Conservation (phyloP, 768 basidiomycete genomes). For the Suillus sp. region DNA sequence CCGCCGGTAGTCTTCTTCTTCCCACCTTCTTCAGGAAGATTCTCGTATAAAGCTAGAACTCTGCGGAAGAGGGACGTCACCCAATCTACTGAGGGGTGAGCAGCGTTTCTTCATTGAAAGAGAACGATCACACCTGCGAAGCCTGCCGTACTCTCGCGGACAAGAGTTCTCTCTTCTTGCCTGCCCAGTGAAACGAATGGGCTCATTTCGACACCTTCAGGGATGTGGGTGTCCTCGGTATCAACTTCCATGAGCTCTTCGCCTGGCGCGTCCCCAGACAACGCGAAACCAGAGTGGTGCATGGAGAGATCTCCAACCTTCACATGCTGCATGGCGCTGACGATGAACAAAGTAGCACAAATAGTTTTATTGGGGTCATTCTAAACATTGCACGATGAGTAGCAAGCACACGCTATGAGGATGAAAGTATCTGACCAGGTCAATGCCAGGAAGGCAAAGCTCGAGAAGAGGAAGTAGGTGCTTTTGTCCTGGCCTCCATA, state of each 20-base stretch:
- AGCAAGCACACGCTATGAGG: conserved; percentile 1
- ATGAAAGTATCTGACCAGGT: conserved; percentile 55
- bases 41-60: conserved; percentile 83
- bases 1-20: conserved; percentile 82
- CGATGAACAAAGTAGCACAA: conserved; percentile 78
- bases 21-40: conserved; percentile 94
- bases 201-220: conserved; percentile 47
- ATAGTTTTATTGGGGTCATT: conserved; percentile 83
- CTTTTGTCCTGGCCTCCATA: conserved; percentile 88
- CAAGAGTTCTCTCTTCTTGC: conserved; percentile 71
- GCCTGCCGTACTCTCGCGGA: conserved; percentile 74
- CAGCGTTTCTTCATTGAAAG: not conserved
- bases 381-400: conserved; percentile 36
- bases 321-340: conserved; percentile 70
- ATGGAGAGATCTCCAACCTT: conserved; percentile 77
- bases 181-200: conserved; percentile 44
- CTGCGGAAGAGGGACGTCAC: conserved; percentile 75
- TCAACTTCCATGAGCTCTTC: conserved; percentile 60
- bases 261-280: conserved; percentile 54
- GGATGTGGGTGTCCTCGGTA: conserved; percentile 45
- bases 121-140: conserved; percentile 61
- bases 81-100: conserved; percentile 58
- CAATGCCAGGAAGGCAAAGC: conserved; percentile 88
- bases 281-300: conserved; percentile 55
- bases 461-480: conserved; percentile 87